Conservation (phyloP, 495 filamentous ascomycete genomes). For the Peziza echinospora region DNA sequence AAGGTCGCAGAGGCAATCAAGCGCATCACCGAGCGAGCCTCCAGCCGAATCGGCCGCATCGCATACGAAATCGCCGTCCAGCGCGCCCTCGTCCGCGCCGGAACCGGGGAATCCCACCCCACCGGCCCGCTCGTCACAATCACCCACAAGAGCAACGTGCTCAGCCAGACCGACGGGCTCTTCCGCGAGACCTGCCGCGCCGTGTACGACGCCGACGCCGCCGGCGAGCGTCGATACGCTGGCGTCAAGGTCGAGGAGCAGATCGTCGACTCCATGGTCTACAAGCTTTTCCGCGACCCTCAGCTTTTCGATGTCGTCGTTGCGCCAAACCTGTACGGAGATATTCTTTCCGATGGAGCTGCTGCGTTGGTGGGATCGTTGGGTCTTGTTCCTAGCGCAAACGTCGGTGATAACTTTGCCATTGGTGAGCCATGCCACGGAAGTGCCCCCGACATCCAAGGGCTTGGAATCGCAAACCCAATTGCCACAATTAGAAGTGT, state of each 20-base stretch:
- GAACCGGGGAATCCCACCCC: slow-evolving; percentile 33
- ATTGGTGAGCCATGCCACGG: slow-evolving; percentile 98
- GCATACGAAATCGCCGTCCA: slow-evolving; percentile 85
- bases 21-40: slow-evolving; percentile 72
- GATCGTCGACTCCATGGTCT: slow-evolving; percentile 97
- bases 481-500: slow-evolving; percentile 84
- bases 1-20: slow-evolving; percentile 95
- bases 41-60: slow-evolving; percentile 64
- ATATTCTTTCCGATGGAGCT: slow-evolving; percentile 87
- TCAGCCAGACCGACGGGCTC: slow-evolving; percentile 87
- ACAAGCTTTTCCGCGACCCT: slow-evolving; percentile 96
- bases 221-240: slow-evolving; percentile 36
- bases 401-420: slow-evolving; percentile 83
- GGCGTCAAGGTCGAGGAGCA: slow-evolving; percentile 70
- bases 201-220: slow-evolving; percentile 31
- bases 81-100: slow-evolving; percentile 51
- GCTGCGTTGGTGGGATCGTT: slow-evolving; percentile 87
- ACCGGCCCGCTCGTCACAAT: slow-evolving; percentile 64
- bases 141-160: slow-evolving; percentile 95
- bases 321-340: slow-evolving; percentile 92
- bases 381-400: slow-evolving; percentile 85
- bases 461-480: slow-evolving; percentile 79
- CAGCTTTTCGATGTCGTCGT: slow-evolving; percentile 92
- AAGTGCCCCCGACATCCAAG: slow-evolving; percentile 86
- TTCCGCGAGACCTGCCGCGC: slow-evolving; percentile 61